Evolutionary conservation across 306 rosid species (phyloP), one percentile per base, ranked within the genome.

Genomic region (Cercis canadensis): DNA sequence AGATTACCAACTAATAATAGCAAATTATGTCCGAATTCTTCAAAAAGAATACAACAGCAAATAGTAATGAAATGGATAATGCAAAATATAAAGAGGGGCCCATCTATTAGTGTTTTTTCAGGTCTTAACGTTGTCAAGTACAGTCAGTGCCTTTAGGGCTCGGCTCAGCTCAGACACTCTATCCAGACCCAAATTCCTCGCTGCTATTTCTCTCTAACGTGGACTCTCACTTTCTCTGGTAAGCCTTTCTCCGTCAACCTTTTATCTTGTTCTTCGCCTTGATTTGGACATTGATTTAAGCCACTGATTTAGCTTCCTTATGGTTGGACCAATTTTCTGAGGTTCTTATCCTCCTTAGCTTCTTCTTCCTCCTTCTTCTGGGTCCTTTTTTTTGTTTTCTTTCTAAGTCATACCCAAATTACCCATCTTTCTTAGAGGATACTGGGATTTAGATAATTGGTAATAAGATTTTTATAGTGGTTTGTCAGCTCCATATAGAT

Each of bases 101-200:
- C 76, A 74, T 63, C 8, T 6, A 24, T 41, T 72, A 67, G 57
- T 52, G 65, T 18, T 14, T 17, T 61, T 72, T 67, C 34, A 73
- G 49, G 49, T 61, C 73, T 68, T 60, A 61, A 73, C 44, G 46
- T 11, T 24, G 73, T 74, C 73, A 69, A 69, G 80, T 68, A 56
- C 37, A 43, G 57, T 73, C 54, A 3, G 47, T 58, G 33, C 47
- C 58, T 51, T 31, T 57, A 65, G 61, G 41, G 63, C 69, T 56
- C 55, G 54, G 14, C 67, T 24, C 29, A 24, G 29, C 29, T 24
- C 29, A 24, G 29, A 24, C 73, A 69, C 29, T 40, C 44, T 19
- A 69, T 61, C 59, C 3, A 1, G 14, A 37, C 40, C 71, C 21
- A 41, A 36, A 41, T 29, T 24, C 78, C 16, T 6, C 52, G 52